Base-by-base conservation (phyloP, 768 basidiomycete species). In the Steccherinum ochraceum region DNA sequence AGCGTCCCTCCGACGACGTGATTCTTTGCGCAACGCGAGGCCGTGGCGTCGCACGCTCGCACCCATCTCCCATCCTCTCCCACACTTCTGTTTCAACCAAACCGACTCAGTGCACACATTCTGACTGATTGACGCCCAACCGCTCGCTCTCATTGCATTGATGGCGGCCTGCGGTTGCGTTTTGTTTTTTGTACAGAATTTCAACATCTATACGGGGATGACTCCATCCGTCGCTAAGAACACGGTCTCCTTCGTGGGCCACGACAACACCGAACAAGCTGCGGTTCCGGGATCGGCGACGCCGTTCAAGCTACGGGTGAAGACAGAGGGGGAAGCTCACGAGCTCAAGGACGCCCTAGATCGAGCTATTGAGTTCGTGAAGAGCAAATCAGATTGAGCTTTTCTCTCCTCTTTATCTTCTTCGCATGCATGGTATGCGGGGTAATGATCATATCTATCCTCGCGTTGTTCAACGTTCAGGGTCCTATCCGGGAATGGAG, bases 101-200 rank as follows among this genome's bases (percentile, higher is more conserved):
- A n/a, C n/a, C n/a, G n/a, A n/a, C n/a, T n/a, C n/a, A n/a, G 21
- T 4, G n/a, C 12, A 26, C 19, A 19, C 46, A 18, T 41, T 13
- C 13, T 4, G 16, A 13, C n/a, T 19, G 44, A n/a, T 39, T 35
- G 2, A 19, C 10, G 23, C 19, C 24, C 23, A 24, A n/a, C n/a
- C n/a, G n/a, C n/a, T 40, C 27, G 21, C 41, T 46, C 44, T 48
- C 24, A 62, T 52, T 44, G 5, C 5, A 24, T 48, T 42, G 12
- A 35, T 42, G 26, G 18, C 23, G 16, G n/a, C n/a, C 30, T 10
- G 10, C 18, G 18, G n/a, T n/a, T n/a, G n/a, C n/a, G n/a, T n/a
- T n/a, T n/a, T n/a, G n/a, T n/a, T n/a, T n/a, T n/a, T 16, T 23
- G 30, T 48, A n/a, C 61, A 91, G 89, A 91, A 91, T 64, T 90